Percentiles rank a stretch among this genome's conserved stretches.
Conservation (phyloP, 202 grass and related monocot genomes). For the Alloteropsis angusta region DNA sequence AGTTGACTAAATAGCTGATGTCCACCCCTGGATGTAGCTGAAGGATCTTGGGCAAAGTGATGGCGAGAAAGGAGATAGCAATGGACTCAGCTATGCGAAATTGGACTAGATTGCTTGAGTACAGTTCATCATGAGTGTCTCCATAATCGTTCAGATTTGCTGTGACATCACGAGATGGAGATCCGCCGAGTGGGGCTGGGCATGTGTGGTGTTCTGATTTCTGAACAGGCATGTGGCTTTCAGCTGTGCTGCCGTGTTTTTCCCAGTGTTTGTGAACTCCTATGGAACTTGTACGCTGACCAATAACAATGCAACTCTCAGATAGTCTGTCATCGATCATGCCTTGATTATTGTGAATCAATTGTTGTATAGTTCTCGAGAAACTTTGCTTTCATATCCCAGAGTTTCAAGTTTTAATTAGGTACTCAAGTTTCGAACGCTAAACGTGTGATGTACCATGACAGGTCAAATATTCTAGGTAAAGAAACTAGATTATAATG, state of each 20-base stretch:
- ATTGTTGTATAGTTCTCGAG: not conserved
- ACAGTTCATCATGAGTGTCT: not conserved
- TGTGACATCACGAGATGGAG: not conserved
- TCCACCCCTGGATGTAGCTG: slow-evolving; percentile 7
- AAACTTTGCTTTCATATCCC: not conserved
- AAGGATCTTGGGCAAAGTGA: slow-evolving; percentile 29
- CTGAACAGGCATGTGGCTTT: not conserved
- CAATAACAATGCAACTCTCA: slow-evolving; percentile 21
- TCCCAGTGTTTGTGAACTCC: slow-evolving; percentile 19
- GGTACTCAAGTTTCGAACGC: not conserved
- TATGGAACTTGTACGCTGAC: not conserved
- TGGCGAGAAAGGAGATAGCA: slow-evolving; percentile 7
- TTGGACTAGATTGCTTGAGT: slow-evolving; percentile 23
- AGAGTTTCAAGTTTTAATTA: not conserved
- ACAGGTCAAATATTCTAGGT: not conserved
- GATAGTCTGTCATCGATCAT: not conserved
- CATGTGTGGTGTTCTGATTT: slow-evolving; percentile 26
- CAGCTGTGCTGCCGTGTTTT: slow-evolving; percentile 3
- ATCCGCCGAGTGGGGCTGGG: slow-evolving; percentile 8
- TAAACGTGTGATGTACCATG: not conserved
- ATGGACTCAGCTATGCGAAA: slow-evolving; percentile 4
- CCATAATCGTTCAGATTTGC: not conserved
- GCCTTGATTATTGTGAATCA: not conserved
- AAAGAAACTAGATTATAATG: not conserved
- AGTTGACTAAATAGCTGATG: slow-evolving; percentile 15